Conservation (phyloP, 257 asterid genomes). For the Buddleja alternifolia region DNA sequence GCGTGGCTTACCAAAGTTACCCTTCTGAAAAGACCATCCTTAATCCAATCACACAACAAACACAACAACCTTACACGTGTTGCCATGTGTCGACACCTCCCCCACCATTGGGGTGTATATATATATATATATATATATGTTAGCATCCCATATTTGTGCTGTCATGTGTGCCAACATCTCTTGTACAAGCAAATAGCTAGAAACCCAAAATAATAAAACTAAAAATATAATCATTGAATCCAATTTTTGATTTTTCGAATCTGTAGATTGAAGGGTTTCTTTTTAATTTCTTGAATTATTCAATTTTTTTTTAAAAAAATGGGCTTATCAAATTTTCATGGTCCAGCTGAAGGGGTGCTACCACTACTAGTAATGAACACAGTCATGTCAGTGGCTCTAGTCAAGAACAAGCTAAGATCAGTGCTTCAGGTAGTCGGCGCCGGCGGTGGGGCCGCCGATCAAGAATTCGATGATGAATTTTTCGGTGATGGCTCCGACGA, state of each 20-base stretch:
- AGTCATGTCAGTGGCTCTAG: constrained; percentile 38
- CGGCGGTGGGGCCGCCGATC: constrained; percentile 21
- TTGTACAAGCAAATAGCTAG: too few species aligned
- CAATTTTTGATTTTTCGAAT: neutral
- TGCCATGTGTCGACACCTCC: constrained; percentile 29
- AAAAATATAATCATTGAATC: too few species aligned
- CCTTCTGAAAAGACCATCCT: neutral
- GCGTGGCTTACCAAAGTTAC: constrained; percentile 20
- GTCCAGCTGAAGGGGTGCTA: constrained; percentile 55
- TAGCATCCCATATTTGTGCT: neutral
- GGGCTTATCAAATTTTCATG: constrained; percentile 48
- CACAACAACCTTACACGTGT: constrained; percentile 35
- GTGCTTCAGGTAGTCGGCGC: constrained; percentile 37
- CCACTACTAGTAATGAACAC: constrained; percentile 51
- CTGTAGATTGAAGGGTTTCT: neutral
- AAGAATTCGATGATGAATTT: constrained; percentile 29
- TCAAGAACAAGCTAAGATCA: constrained; percentile 45
- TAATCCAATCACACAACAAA: neutral
- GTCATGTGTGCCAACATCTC: too few species aligned
- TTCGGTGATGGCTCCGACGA: neutral
- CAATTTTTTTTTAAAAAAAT: neutral
- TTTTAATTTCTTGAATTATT: neutral
- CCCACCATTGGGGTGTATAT: neutral
- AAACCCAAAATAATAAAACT: too few species aligned
- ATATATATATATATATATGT: neutral